Evolutionary conservation across 306 rosid species (phyloP).

Genomic region (Malus sieversii): DNA sequence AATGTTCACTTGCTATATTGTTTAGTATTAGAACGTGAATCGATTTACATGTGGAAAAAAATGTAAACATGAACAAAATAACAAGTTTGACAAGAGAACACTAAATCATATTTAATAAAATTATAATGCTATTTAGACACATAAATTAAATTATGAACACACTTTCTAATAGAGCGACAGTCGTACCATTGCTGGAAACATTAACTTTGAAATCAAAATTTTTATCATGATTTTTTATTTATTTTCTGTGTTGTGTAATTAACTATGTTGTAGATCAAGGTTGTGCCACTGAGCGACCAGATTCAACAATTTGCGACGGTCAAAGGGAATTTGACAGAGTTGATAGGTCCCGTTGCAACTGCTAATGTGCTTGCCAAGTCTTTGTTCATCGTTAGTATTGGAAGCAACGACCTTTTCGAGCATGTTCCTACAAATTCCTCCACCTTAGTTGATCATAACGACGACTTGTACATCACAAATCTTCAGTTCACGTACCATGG

Average conservation of each 20-base stretch:
- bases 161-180: too few relatives aligned
- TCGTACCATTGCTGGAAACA: neutral
- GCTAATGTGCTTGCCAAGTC: slow-evolving; percentile 15
- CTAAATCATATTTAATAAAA: too few relatives aligned
- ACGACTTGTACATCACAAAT: neutral
- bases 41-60: too few relatives aligned
- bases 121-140: too few relatives aligned
- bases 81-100: too few relatives aligned
- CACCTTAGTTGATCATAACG: neutral
- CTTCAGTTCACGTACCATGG: slow-evolving; percentile 10
- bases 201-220: neutral
- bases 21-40: too few relatives aligned
- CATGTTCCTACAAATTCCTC: neutral
- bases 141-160: too few relatives aligned
- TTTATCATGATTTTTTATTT: neutral
- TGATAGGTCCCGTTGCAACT: slow-evolving; percentile 12
- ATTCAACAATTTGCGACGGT: slow-evolving; percentile 35
- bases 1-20: too few relatives aligned
- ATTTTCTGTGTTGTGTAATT: neutral
- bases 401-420: slow-evolving; percentile 43
- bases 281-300: slow-evolving; percentile 25
- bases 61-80: too few relatives aligned
- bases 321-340: slow-evolving; percentile 7
- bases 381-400: slow-evolving; percentile 38
- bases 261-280: slow-evolving; percentile 28